Conservation (phyloP, 805 yeast genomes). For the Zygosaccharomyces rouxii region DNA sequence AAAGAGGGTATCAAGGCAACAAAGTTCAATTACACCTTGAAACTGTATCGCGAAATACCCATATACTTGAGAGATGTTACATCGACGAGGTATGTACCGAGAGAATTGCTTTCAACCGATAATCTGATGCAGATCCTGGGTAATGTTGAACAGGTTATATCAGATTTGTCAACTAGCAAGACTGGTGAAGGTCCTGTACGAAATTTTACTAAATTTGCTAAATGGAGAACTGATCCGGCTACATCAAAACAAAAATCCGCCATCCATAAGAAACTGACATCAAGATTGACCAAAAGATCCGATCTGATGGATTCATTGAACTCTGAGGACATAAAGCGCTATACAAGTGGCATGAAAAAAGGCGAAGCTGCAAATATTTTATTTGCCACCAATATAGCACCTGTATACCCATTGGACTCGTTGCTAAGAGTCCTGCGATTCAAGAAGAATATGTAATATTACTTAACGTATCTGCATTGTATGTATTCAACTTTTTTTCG, state of each 20-base stretch:
- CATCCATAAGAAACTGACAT: conserved; percentile 13
- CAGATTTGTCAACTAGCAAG: conserved; percentile 11
- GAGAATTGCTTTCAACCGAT: conserved; percentile 11
- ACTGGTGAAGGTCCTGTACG: conserved; percentile 2
- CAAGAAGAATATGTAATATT: conserved; percentile 6
- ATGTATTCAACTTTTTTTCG: neutral
- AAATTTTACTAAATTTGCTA: conserved; percentile 28
- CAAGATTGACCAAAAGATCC: conserved; percentile 9
- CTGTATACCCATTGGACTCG: conserved; percentile 26
- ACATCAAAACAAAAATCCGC: conserved; percentile 27
- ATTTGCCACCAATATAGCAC: conserved; percentile 30
- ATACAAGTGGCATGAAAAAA: conserved; percentile 15
- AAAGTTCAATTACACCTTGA: conserved; percentile 16
- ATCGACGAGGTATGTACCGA: conserved; percentile 13
- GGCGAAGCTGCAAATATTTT: conserved; percentile 31
- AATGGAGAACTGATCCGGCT: conserved; percentile 34
- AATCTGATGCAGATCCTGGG: conserved; percentile 16
- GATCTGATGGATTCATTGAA: neutral
- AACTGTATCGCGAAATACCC: conserved; percentile 20
- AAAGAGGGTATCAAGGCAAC: conserved; percentile 20
- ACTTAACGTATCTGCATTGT: neutral
- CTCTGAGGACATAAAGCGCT: conserved; percentile 9
- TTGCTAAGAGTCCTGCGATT: conserved; percentile 20
- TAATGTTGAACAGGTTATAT: conserved; percentile 28
- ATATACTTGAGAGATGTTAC: conserved; percentile 16